Conservation (phyloP, 441 rosid species). For the Kokia cookei region DNA sequence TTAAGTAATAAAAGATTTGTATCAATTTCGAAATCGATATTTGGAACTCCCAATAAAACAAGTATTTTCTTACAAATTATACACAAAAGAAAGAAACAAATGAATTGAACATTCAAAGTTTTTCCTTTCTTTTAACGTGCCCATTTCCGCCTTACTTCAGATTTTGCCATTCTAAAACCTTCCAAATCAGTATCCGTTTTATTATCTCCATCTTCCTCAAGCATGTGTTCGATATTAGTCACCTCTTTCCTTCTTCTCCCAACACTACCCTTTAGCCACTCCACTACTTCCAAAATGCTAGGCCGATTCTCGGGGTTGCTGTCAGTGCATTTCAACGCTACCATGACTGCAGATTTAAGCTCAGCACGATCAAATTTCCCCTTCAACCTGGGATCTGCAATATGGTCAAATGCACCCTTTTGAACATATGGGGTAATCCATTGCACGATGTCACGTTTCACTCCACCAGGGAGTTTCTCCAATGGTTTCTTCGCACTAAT, state of each 20-base stretch:
- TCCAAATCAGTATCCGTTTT: conserved; percentile 6
- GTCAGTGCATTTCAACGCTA: conserved; percentile 29
- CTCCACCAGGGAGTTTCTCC: conserved; percentile 33
- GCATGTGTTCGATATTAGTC: background rate
- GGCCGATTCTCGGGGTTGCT: conserved; percentile 28
- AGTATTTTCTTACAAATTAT: background rate
- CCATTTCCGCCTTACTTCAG: background rate
- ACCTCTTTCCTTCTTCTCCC: conserved; percentile 24
- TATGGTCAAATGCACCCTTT: conserved; percentile 23
- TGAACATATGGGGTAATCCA: conserved; percentile 35
- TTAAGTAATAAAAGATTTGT: no score
- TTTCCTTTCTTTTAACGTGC: background rate
- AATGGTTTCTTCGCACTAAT: conserved; percentile 33
- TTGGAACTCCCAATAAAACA: background rate
- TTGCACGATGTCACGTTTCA: conserved; percentile 38
- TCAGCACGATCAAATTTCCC: conserved; percentile 22
- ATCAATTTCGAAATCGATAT: no score
- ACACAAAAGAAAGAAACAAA: background rate
- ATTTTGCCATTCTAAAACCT: conserved; percentile 8
- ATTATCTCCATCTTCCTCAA: conserved; percentile 3
- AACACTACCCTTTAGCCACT: conserved; percentile 25
- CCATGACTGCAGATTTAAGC: conserved; percentile 20
- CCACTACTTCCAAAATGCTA: conserved; percentile 30
- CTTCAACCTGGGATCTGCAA: conserved; percentile 28
- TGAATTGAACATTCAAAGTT: background rate